A percentile compares a stretch with the other conserved stretches of the same genome.
Conservation (phyloP, 345 rosid species). For the Adansonia digitata region DNA sequence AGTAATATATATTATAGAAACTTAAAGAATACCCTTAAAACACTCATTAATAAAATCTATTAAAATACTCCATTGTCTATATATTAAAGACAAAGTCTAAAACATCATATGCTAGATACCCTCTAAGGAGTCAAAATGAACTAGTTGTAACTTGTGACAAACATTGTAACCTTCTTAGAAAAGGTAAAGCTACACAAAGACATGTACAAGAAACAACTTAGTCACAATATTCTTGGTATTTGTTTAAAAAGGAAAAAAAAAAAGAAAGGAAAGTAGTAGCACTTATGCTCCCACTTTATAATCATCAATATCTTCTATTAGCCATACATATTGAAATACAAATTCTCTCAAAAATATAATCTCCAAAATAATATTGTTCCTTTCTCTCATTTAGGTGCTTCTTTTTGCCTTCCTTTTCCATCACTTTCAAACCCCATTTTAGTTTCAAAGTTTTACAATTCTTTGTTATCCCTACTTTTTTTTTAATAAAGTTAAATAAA, state of each 20-base stretch:
- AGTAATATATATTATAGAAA: no score
- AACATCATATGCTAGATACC: background rate
- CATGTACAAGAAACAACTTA: background rate
- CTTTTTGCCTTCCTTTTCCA: no score
- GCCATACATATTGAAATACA: background rate
- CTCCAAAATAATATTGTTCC: no score
- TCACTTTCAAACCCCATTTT: background rate
- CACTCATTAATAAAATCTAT: no score
- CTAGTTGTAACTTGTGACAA: background rate
- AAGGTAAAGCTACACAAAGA: background rate
- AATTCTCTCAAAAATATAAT: no score
- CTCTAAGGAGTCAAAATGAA: background rate
- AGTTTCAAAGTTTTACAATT: no score
- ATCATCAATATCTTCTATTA: background rate
- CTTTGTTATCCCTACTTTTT: background rate
- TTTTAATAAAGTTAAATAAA: background rate
- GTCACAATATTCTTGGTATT: background rate
- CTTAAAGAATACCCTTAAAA: no score
- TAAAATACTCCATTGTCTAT: no score
- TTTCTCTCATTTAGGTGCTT: no score
- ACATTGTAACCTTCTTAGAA: no score
- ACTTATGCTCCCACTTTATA: slow-evolving; percentile 10
- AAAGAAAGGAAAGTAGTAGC: slow-evolving; percentile 5
- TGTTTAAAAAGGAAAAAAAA: background rate
- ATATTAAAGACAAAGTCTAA: no score